Percentiles rank a stretch among this genome's conserved stretches.
These are phyloP conservation scores for Dalechampia spathulata DNA, from an alignment of 441 rosid species.

Conservation along the genomic window DNA sequence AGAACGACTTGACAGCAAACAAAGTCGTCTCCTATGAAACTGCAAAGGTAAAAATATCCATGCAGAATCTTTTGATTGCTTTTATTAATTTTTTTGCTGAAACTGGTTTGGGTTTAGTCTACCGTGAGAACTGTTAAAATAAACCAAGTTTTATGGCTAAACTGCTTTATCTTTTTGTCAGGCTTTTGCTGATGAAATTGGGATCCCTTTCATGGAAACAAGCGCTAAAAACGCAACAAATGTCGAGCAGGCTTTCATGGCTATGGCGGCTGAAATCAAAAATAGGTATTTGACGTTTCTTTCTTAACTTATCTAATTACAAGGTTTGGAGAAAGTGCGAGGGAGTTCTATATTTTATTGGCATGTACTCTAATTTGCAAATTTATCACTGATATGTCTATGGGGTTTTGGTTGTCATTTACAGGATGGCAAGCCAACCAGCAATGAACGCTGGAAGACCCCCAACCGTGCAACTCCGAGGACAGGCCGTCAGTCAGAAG, in stretches of 20 bases:
- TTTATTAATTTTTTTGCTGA: not conserved
- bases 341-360: too few relatives aligned
- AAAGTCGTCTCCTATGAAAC: conserved; percentile 69
- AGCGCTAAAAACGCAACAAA: conserved; percentile 67
- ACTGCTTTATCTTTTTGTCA: conserved; percentile 10
- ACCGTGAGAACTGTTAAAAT: not conserved
- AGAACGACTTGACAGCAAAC: conserved; percentile 64
- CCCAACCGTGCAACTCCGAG: conserved; percentile 79
- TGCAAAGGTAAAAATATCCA: conserved; percentile 41
- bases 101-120: not conserved
- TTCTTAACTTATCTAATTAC: not conserved
- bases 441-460: conserved; percentile 67
- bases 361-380: too few relatives aligned
- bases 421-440: conserved; percentile 94
- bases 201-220: conserved; percentile 74
- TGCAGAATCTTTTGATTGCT: not conserved
- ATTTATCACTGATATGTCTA: too few relatives aligned
- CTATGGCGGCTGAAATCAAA: conserved; percentile 69
- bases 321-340: not conserved
- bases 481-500: conserved; percentile 85
- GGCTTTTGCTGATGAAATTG: conserved; percentile 85
- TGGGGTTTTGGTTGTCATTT: not conserved
- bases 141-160: not conserved
- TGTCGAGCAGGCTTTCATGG: conserved; percentile 82
- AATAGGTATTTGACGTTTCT: conserved; percentile 30